Percentiles rank a stretch among this genome's conserved stretches.
phyloP scores from a whole-genome alignment of 768 basidiomycete species.

The Tulasnella sp. region DNA sequence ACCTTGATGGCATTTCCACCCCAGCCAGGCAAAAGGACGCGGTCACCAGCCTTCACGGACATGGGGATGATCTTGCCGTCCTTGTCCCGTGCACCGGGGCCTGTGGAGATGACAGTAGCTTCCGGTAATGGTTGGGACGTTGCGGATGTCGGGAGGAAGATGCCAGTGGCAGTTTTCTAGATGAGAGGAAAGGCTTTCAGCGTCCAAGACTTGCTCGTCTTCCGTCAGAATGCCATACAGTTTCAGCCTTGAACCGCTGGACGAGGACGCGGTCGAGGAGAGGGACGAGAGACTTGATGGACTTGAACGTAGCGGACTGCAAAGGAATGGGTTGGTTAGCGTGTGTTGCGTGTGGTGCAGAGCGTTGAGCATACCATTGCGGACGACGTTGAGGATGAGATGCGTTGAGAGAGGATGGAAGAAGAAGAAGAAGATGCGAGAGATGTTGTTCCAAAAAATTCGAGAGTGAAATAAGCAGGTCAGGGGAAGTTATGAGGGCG shows the following conservation, averaged over 20 bases:
- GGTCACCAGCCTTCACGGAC: conserved; percentile 78
- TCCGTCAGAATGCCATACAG: conserved; percentile 46
- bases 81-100: conserved; percentile 89
- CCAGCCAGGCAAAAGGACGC: conserved; percentile 91
- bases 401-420: neutral
- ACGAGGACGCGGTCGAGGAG: conserved; percentile 95
- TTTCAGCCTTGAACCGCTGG: conserved; percentile 94
- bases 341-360: neutral
- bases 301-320: conserved; percentile 82
- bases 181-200: neutral
- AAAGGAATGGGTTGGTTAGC: neutral
- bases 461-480: conserved; percentile 16
- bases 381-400: neutral
- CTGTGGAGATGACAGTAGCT: conserved; percentile 91
- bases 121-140: conserved; percentile 85
- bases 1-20: conserved; percentile 94
- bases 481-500: conserved; percentile 1
- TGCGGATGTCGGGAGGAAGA: conserved; percentile 90
- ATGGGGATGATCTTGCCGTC: conserved; percentile 69
- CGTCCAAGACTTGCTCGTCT: neutral
- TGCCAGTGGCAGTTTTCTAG: conserved; percentile 95
- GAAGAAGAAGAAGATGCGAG: neutral
- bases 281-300: conserved; percentile 82
- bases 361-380: conserved; percentile 16
- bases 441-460: conserved; percentile 17